Conservation (phyloP, 2,329 filamentous ascomycete species). For the Exophiala aquamarina region DNA sequence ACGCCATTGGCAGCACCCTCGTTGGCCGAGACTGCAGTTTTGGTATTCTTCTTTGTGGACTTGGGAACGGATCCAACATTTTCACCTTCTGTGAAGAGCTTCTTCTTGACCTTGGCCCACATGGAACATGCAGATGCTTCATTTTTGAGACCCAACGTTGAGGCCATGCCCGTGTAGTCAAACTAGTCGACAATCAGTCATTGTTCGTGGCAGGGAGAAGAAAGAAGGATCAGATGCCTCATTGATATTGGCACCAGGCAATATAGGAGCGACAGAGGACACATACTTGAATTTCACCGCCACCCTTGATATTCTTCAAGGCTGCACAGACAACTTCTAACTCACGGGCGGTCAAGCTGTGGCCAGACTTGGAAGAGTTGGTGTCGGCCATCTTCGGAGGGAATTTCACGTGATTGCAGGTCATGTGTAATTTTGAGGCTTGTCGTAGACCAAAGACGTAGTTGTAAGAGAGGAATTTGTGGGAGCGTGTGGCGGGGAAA, state of each 20-base stretch:
- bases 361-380: background rate
- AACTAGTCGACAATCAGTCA: conserved; percentile 18
- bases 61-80: too few relatives aligned
- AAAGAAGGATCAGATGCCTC: background rate
- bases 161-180: conserved; percentile 40
- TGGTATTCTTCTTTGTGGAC: conserved; percentile 5
- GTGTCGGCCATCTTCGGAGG: conserved; percentile 1
- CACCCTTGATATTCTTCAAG: conserved; percentile 18
- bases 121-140: conserved; percentile 34
- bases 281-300: conserved; percentile 14
- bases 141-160: conserved; percentile 38
- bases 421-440: too few relatives aligned
- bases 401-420: too few relatives aligned
- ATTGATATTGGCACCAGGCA: background rate
- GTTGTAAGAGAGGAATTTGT: background rate
- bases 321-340: conserved; percentile 26
- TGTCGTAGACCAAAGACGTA: too few relatives aligned
- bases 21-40: conserved; percentile 3
- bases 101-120: conserved; percentile 39
- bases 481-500: background rate
- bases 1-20: conserved; percentile 5
- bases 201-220: conserved; percentile 13
- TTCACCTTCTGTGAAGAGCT: conserved; percentile 35
- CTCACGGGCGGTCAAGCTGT: conserved; percentile 26
- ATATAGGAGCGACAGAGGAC: background rate